These are phyloP conservation scores for Ophiostoma triangulosporum DNA, from an alignment of 2,329 filamentous ascomycete species.

Conservation along the genomic window DNA sequence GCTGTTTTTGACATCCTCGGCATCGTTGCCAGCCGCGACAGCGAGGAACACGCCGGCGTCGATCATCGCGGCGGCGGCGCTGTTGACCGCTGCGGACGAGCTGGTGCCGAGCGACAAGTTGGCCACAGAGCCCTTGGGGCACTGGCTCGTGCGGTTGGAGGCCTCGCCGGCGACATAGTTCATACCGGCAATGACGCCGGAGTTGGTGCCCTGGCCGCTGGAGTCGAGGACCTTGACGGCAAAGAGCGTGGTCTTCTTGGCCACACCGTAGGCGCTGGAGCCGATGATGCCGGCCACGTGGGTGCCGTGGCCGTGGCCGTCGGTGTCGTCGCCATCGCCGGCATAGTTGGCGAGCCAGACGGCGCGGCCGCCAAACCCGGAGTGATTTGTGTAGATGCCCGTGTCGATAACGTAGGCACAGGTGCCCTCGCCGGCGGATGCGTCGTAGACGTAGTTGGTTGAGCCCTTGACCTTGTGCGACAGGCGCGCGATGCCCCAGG, in stretches of 20 bases:
- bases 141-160: conserved; percentile 82
- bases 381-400: conserved; percentile 83
- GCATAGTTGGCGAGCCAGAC: conserved; percentile 97
- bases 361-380: conserved; percentile 94
- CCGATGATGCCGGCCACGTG: conserved; percentile 98
- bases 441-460: conserved; percentile 94
- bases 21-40: conserved; percentile 96
- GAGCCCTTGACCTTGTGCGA: conserved; percentile 87
- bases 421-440: conserved; percentile 87
- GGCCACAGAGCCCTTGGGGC: conserved; percentile 96
- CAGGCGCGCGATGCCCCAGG: conserved; percentile 93
- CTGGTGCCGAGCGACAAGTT: conserved; percentile 99
- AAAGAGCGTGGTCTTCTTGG: conserved; percentile 94
- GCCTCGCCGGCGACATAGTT: conserved; percentile 79
- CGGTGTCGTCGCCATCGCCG: conserved; percentile 64
- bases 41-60: conserved; percentile 90
- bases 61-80: conserved; percentile 87
- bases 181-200: conserved; percentile 95
- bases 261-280: conserved; percentile 97
- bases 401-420: conserved; percentile 99
- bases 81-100: conserved; percentile 84
- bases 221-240: conserved; percentile 97
- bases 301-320: conserved; percentile 97
- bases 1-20: conserved; percentile 98
- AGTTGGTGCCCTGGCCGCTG: conserved; percentile 96